Base-by-base conservation (phyloP, 1,284 basidiomycete genomes). In the Sphaerobolus stellatus region DNA sequence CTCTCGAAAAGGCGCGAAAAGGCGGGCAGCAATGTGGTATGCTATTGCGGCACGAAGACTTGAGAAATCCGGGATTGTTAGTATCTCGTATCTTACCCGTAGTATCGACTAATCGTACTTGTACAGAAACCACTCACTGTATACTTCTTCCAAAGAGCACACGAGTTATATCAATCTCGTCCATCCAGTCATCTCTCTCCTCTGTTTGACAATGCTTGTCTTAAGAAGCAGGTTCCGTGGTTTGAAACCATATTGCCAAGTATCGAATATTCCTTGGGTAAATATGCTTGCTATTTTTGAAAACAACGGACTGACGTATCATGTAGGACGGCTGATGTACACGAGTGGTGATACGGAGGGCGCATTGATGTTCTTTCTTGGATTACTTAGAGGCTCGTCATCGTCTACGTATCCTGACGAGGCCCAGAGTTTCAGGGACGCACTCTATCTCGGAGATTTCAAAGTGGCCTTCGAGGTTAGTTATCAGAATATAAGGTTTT, bases 31-130 rank as follows among this genome's bases (percentile, higher is more conserved):
- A 2, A 70, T 90, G 50, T 88, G 86, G 84, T 92, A 90, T 66
- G 72, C 86, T 14, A 75, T 79, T 44, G 85, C 90, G 38, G 90
- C 89, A 0, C 84, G 81, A 55, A 74, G 82, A 58, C 70, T 92
- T 34, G 90, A 92, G 66, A 91, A 88, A 70, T 85, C 82, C 60
- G 89, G 89, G 25, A 84, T 90, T 59, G 89, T 92, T 60, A 61
- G 87, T 76, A 16, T 47, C 18, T 24, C 27, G 18, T n/a, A 47
- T 28, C 11, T 45, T 14, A 24, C 11, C 3, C 13, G 41, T 14
- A 14, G 4, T 14, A 27, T 43, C 41, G 18, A 24, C 6, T 24
- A 20, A 20, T 7, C 18, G 58, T 25, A 50, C 33, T 57, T 27
- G 11, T 49, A 49, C 62, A 91, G 89, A 92, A 89, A 86, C 84